A percentile compares a stretch with the other conserved stretches of the same genome.
phyloP scores from a whole-genome alignment of 164 flowering plant species.

The grape (Vitis vinifera) region ASM3070453v1 NC_081812.1:22212501-22213000 shows the following conservation, averaged over 20 bases:
- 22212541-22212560: too few relatives aligned
- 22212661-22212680: background rate
- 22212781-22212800: slow-evolving; percentile 27
- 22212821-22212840: slow-evolving; percentile 2
- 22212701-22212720: slow-evolving; percentile 68
- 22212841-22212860: background rate
- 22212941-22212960: slow-evolving; percentile 70
- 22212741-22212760: slow-evolving; percentile 28
- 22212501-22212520: too few relatives aligned
- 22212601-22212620: background rate
- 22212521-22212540: too few relatives aligned
- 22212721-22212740: slow-evolving; percentile 28
- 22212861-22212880: slow-evolving; percentile 6
- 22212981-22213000: slow-evolving; percentile 6
- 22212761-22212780: slow-evolving; percentile 32
- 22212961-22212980: slow-evolving; percentile 31
- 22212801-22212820: slow-evolving; percentile 13
- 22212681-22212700: background rate
- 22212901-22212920: slow-evolving; percentile 20
- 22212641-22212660: background rate
- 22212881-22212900: slow-evolving; percentile 20
- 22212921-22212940: slow-evolving; percentile 27
- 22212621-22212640: background rate
- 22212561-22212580: too few relatives aligned
- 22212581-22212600: background rate